Evolutionary conservation across 441 rosid species (phyloP).

Genomic region (Adansonia rubrostipa): DNA sequence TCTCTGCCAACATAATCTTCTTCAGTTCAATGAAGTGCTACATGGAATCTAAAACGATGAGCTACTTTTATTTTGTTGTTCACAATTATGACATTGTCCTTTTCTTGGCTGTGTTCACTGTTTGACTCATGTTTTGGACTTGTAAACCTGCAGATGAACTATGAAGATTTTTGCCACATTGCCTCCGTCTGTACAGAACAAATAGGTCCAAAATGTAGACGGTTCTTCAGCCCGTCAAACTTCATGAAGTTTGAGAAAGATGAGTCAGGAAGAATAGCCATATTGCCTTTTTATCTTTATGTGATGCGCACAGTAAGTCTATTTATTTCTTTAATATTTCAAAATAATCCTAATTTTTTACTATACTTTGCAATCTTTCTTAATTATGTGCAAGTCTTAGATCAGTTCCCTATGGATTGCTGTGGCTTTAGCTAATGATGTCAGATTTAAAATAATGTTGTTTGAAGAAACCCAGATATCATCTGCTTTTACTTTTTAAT

Average conservation of each 20-base stretch:
- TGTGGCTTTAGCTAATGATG: neutral
- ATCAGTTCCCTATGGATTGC: neutral
- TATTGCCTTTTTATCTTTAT: constrained; percentile 92
- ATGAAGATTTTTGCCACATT: constrained; percentile 98
- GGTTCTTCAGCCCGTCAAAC: constrained; percentile 96
- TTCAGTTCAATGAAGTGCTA: neutral
- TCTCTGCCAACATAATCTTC: constrained; percentile 6
- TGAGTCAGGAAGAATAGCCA: constrained; percentile 97
- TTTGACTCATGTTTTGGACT: constrained; percentile 3
- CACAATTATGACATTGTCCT: neutral
- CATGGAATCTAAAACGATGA: neutral
- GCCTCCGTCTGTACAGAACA: constrained; percentile 95
- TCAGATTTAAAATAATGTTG: neutral
- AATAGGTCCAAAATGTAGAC: constrained; percentile 93
- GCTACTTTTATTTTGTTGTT: neutral
- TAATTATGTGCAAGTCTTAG: neutral
- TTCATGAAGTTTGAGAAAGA: constrained; percentile 99
- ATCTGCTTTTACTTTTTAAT: neutral
- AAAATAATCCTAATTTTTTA: neutral
- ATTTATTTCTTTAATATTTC: neutral
- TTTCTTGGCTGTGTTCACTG: constrained; percentile 4
- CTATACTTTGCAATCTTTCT: neutral
- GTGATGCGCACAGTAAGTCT: constrained; percentile 95
- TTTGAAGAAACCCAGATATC: neutral
- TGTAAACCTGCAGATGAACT: constrained; percentile 73